Evolutionary conservation across 345 rosid genomes (phyloP).

Genomic region (Brassica rapa): DNA sequence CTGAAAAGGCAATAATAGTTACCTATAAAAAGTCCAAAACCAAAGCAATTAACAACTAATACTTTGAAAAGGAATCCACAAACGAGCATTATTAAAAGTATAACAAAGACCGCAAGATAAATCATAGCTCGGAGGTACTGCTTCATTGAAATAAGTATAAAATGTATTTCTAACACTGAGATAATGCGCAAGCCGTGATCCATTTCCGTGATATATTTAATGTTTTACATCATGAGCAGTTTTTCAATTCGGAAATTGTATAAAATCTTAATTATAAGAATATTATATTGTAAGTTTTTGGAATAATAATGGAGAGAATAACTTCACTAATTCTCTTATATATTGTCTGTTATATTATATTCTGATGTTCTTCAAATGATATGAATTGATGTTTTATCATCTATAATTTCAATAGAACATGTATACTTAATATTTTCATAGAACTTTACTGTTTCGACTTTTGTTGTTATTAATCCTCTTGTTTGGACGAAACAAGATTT

Average conservation of each 20-base stretch:
- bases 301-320: not conserved
- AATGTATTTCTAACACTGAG: not conserved
- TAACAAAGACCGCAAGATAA: conserved; percentile 38
- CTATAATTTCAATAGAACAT: not conserved
- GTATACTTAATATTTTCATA: not conserved
- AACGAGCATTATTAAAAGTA: conserved; percentile 40
- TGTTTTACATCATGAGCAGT: not conserved
- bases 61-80: conserved; percentile 46
- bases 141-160: not conserved
- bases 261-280: not conserved
- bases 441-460: not conserved
- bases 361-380: not conserved
- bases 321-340: not conserved
- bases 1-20: conserved; percentile 33
- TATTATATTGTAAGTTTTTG: not conserved
- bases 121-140: not conserved
- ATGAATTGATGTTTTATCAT: conserved; percentile 15
- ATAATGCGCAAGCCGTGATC: conserved; percentile 17
- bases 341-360: not conserved
- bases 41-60: conserved; percentile 37
- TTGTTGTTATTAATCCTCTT: not conserved
- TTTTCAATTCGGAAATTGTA: not conserved
- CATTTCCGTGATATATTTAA: not conserved
- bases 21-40: conserved; percentile 28
- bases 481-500: conserved; percentile 9